These are phyloP conservation scores for Apiotrichum porosum DNA, from an alignment of 1,284 basidiomycete species.

Conservation along the genomic window DNA sequence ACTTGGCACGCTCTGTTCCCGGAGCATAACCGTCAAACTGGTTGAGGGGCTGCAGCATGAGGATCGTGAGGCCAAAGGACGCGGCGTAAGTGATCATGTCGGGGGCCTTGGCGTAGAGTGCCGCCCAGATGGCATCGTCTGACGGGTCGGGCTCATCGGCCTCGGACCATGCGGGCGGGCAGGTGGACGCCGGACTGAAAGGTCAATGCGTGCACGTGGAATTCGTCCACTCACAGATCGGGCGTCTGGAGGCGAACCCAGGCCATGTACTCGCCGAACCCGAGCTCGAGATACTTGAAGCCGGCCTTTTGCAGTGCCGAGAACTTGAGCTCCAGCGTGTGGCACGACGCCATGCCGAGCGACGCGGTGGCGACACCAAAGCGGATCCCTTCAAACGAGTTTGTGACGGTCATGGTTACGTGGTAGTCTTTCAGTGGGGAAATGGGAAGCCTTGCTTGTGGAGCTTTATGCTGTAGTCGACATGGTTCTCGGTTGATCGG, in stretches of 20 bases:
- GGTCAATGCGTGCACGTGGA: neutral
- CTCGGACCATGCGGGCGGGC: constrained; percentile 9
- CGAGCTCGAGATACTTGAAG: constrained; percentile 14
- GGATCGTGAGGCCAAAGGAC: constrained; percentile 4
- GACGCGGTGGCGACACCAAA: constrained; percentile 15
- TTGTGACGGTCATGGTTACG: neutral
- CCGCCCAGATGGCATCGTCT: constrained; percentile 10
- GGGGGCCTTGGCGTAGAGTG: constrained; percentile 7
- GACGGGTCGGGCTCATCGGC: constrained; percentile 19
- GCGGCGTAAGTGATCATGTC: constrained; percentile 2
- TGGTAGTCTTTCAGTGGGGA: too few relatives aligned
- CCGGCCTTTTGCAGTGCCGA: constrained; percentile 16
- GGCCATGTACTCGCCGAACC: constrained; percentile 14
- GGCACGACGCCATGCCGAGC: constrained; percentile 14
- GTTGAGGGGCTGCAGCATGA: constrained; percentile 17
- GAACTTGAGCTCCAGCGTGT: constrained; percentile 22
- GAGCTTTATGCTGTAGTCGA: too few relatives aligned
- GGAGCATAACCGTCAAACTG: constrained; percentile 16
- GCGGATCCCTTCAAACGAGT: neutral
- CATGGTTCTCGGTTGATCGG: too few relatives aligned
- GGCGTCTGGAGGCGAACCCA: constrained; percentile 18
- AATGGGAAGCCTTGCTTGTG: too few relatives aligned
- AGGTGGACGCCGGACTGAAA: constrained; percentile 9
- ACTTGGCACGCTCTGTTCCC: constrained; percentile 3
- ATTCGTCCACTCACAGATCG: constrained; percentile 9